Percentiles rank a stretch among this genome's conserved stretches.
These are phyloP conservation scores for Withania somnifera DNA, from an alignment of 305 asterid genomes.

Conservation along the genomic window DNA sequence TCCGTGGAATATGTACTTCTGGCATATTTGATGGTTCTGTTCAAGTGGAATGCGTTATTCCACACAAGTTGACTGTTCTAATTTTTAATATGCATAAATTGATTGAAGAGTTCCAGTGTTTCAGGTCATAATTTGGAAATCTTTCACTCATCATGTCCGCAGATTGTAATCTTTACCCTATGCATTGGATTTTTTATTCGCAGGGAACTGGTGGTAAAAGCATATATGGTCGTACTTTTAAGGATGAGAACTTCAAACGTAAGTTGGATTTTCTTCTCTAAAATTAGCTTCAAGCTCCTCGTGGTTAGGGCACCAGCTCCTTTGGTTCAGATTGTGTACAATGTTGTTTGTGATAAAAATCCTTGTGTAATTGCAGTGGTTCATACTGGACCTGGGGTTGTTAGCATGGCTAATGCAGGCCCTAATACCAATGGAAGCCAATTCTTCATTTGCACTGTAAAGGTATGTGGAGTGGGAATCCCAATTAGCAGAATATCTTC, in stretches of 20 bases:
- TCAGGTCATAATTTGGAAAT: not conserved
- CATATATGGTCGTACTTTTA: slow-evolving; percentile 86
- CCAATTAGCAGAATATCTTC: not conserved
- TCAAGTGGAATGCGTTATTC: not conserved
- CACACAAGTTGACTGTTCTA: not conserved
- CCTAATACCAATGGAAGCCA: slow-evolving; percentile 98
- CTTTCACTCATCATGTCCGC: not conserved
- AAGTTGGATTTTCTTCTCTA: slow-evolving; percentile 26
- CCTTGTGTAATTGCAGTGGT: slow-evolving; percentile 39
- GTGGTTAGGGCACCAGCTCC: not conserved
- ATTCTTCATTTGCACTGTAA: slow-evolving; percentile 84
- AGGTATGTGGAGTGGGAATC: slow-evolving; percentile 34
- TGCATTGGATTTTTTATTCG: slow-evolving; percentile 6
- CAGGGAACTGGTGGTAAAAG: slow-evolving; percentile 99
- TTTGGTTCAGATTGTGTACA: not conserved
- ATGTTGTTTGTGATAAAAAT: slow-evolving; percentile 1
- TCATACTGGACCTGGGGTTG: slow-evolving; percentile 92
- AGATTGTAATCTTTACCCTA: not conserved
- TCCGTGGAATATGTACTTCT: not conserved
- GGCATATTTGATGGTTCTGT: not conserved
- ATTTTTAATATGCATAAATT: not conserved
- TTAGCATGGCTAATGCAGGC: slow-evolving; percentile 99
- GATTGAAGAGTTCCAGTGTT: not conserved
- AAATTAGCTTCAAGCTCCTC: not conserved
- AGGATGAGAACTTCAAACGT: slow-evolving; percentile 91